Evolutionary conservation across 768 basidiomycete genomes (phyloP).

Genomic region (Dacryopinax spathularia): DNA sequence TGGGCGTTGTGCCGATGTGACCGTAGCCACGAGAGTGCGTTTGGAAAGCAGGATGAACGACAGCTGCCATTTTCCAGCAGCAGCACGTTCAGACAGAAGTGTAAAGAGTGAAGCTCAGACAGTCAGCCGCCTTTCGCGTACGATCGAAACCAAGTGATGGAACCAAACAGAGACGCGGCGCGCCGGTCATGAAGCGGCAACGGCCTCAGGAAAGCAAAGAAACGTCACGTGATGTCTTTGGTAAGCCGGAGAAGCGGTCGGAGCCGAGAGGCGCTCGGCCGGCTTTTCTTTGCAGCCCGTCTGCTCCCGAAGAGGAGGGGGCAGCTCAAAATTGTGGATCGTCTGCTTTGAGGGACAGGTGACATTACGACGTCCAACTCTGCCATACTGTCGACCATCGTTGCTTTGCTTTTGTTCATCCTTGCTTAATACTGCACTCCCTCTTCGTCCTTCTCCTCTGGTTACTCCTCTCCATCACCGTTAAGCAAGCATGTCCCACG

Average conservation of each 20-base stretch:
- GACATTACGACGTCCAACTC: too few species aligned
- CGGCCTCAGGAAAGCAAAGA: not conserved
- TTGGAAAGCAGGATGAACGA: not conserved
- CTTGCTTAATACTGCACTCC: not conserved
- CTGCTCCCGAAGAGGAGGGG: not conserved
- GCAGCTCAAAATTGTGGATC: not conserved
- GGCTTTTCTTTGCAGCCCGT: not conserved
- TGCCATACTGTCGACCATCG: not conserved
- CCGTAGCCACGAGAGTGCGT: not conserved
- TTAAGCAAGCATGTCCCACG: constrained; percentile 50
- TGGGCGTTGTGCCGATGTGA: not conserved
- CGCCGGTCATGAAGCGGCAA: not conserved
- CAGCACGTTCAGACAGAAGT: not conserved
- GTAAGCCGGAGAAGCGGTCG: not conserved
- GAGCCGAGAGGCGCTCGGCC: not conserved
- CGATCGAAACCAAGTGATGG: not conserved
- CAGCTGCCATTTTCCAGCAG: not conserved
- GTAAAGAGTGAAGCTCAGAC: too few species aligned
- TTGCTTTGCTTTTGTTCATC: not conserved
- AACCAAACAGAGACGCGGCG: constrained; percentile 2
- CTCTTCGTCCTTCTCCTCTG: not conserved
- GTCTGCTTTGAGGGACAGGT: too few species aligned
- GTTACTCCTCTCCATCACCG: not conserved
- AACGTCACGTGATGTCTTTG: not conserved
- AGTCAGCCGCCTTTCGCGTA: too few species aligned